Conservation (phyloP, 108 stramenopile genomes). For the Cyclotella baltica region DNA sequence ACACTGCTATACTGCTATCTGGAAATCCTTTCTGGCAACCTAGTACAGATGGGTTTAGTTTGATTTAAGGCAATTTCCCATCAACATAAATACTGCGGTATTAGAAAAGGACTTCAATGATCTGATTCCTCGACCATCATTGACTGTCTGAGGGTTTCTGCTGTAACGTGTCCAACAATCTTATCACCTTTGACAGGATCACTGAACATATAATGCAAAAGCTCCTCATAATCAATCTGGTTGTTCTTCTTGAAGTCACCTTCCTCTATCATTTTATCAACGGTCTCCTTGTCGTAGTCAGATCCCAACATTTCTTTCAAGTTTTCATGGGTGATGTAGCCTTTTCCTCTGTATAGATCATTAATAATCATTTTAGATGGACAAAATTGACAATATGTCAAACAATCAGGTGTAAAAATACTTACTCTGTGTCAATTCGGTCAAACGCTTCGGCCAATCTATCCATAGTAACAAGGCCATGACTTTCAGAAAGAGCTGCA, state of each 20-base stretch:
- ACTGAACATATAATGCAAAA: slow-evolving; percentile 65
- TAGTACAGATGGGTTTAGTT: too few species aligned
- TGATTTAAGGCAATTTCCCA: too few species aligned
- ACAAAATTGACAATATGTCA: too few species aligned
- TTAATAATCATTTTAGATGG: background rate
- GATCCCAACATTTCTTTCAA: slow-evolving; percentile 64
- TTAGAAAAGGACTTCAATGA: too few species aligned
- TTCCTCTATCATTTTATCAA: slow-evolving; percentile 70
- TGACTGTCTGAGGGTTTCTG: slow-evolving; percentile 1
- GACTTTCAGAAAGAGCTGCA: slow-evolving; percentile 73
- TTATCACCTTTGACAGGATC: slow-evolving; percentile 48
- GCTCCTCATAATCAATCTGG: slow-evolving; percentile 75
- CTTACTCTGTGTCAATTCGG: slow-evolving; percentile 66
- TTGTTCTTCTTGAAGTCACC: slow-evolving; percentile 68
- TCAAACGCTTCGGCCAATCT: slow-evolving; percentile 79
- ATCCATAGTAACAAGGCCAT: slow-evolving; percentile 71
- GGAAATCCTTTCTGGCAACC: too few species aligned
- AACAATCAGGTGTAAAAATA: background rate
- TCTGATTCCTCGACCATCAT: too few species aligned
- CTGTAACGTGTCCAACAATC: slow-evolving; percentile 31
- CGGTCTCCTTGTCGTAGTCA: slow-evolving; percentile 66
- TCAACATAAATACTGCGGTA: too few species aligned
- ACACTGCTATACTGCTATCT: too few species aligned
- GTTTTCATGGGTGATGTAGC: slow-evolving; percentile 71
- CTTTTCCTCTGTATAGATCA: slow-evolving; percentile 43